phyloP scores from a whole-genome alignment of 345 rosid species.

The Aethionema arabicum region DNA sequence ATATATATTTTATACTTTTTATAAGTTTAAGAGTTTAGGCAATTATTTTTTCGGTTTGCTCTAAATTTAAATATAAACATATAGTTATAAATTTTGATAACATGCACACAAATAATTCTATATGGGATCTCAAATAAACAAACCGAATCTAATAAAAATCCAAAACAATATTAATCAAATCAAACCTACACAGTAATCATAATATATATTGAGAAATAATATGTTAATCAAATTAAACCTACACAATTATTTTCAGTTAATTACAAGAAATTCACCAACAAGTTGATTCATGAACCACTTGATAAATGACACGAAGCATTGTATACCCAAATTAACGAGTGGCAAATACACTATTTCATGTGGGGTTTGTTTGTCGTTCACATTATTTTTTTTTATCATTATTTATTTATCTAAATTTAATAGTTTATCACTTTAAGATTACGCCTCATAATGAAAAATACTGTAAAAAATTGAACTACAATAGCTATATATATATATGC shows the following conservation, averaged over 20 bases:
- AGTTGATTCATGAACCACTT: constrained; percentile 2
- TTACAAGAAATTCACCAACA: neutral
- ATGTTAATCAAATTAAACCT: neutral
- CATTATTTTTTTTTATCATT: constrained; percentile 11
- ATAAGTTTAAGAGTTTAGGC: too few species aligned
- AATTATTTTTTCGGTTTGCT: too few species aligned
- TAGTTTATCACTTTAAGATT: constrained; percentile 26
- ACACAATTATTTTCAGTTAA: neutral
- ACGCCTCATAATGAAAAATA: constrained; percentile 23
- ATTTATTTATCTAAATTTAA: neutral
- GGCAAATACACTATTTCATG: constrained; percentile 25
- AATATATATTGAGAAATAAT: too few species aligned
- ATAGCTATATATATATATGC: too few species aligned
- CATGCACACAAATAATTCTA: too few species aligned
- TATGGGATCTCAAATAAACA: too few species aligned
- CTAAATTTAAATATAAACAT: too few species aligned
- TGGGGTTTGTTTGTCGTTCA: constrained; percentile 35
- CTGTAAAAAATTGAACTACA: neutral
- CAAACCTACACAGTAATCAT: too few species aligned
- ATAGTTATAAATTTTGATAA: too few species aligned
- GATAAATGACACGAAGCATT: constrained; percentile 9
- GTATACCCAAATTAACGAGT: constrained; percentile 12
- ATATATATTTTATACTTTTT: too few species aligned
- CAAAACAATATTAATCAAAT: too few species aligned
- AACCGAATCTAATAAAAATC: too few species aligned